These are phyloP conservation scores for Tarenaya hassleriana DNA, from an alignment of 345 rosid genomes.

Conservation along the genomic window DNA sequence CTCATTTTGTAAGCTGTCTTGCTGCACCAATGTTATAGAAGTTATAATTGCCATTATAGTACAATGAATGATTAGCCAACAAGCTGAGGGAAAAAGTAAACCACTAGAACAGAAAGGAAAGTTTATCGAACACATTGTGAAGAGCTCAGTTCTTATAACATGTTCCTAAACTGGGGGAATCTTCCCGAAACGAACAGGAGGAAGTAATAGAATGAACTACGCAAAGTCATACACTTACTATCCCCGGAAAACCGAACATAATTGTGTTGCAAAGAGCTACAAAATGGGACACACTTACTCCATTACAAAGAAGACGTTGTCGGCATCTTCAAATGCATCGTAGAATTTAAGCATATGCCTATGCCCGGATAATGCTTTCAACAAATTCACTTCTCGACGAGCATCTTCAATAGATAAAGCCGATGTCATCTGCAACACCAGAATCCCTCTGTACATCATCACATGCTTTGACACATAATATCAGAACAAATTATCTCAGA, in stretches of 20 bases:
- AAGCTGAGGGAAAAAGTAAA: neutral
- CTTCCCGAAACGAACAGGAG: neutral
- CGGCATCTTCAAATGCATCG: slow-evolving; percentile 83
- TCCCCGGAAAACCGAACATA: neutral
- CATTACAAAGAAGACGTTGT: slow-evolving; percentile 76
- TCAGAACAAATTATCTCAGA: neutral
- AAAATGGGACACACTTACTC: slow-evolving; percentile 54
- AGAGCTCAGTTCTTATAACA: neutral
- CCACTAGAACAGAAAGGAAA: neutral
- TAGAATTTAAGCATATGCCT: slow-evolving; percentile 68
- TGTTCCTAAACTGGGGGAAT: neutral
- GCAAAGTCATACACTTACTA: neutral
- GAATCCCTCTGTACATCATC: neutral
- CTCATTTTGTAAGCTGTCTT: neutral
- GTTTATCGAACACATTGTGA: neutral
- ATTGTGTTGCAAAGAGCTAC: neutral
- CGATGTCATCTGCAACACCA: slow-evolving; percentile 77
- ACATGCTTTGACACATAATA: neutral
- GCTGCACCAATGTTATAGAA: neutral
- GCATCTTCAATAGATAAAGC: slow-evolving; percentile 84
- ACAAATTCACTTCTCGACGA: slow-evolving; percentile 83
- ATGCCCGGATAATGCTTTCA: slow-evolving; percentile 78
- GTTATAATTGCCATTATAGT: slow-evolving; percentile 1
- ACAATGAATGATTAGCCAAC: neutral
- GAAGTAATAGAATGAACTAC: neutral